Evolutionary conservation across 75 land plant genomes (phyloP), one percentile per base, ranked within the genome.

Genomic region (Isoetes taiwanensis): DNA sequence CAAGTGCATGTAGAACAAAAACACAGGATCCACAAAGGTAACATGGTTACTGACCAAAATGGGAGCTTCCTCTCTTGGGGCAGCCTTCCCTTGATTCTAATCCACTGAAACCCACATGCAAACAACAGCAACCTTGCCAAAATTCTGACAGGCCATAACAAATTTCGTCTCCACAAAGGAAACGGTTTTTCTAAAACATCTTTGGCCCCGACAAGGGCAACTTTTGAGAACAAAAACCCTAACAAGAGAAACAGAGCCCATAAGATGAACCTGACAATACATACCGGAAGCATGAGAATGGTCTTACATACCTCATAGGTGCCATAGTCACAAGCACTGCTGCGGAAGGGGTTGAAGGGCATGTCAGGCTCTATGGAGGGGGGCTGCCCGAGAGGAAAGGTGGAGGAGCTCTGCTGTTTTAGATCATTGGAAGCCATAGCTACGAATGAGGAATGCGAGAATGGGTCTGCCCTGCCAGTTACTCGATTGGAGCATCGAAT

Each of bases 1-100:
- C 46, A 66, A 28, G 30, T 66, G 69, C 34, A 29, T 59, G 69
- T 40, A 66, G 65, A 66, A 66, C n/a, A 66, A 34, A 63, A 59
- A 66, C 28, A 66, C 21, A 0, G 64, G 64, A 16, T 66, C 69
- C 54, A 46, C 64, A 17, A 66, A 66, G 9, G 64, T 48, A 20
- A 66, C 64, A 48, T 66, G 69, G 20, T 66, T 66, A 19, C 54
- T 41, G 54, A 66, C 69, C 40, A 66, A 39, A 29, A 66, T 59
- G 14, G 69, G 69, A 20, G 69, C 69, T 29, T 46, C 50, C 0
- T 59, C 30, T 8, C 69, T 52, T 5, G 64, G 69, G 26, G 69
- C 69, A 16, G 69, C 64, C 41, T 34, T 41, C 69, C 69, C 23
- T 21, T 43, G 26, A 59, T 27, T 17, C 34, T 60, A 46, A 66